Evolutionary conservation across 371 early-diverging fungal species (phyloP).

Genomic region (Haplosporangium sp.): DNA sequence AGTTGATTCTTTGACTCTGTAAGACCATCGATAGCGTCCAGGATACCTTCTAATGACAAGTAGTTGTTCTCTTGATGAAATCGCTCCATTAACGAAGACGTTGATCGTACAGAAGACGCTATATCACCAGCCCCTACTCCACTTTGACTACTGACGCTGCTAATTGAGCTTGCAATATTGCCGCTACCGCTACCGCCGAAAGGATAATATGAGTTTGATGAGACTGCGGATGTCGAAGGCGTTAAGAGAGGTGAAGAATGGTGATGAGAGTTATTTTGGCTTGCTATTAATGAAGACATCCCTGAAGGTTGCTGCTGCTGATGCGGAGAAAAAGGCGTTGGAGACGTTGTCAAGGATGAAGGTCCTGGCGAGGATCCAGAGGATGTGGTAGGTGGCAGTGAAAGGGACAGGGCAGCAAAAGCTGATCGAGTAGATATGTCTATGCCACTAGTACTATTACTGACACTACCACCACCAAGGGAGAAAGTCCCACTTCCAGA

Average conservation of each 20-base stretch:
- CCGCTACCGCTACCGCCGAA: background rate
- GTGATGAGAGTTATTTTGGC: slow-evolving; percentile 4
- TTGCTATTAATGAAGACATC: slow-evolving; percentile 12
- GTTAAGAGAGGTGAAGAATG: slow-evolving; percentile 4
- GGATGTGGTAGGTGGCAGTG: slow-evolving; percentile 6
- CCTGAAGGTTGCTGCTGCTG: background rate
- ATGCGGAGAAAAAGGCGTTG: background rate
- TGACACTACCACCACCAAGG: background rate
- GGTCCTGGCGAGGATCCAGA: slow-evolving; percentile 2
- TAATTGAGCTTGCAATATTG: slow-evolving; percentile 1
- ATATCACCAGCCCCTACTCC: slow-evolving; percentile 9
- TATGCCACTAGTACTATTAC: background rate
- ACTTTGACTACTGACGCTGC: slow-evolving; percentile 13
- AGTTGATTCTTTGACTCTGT: slow-evolving; percentile 37
- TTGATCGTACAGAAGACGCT: slow-evolving; percentile 33
- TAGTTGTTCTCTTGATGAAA: slow-evolving; percentile 46
- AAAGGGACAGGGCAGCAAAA: slow-evolving; percentile 21
- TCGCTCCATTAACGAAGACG: slow-evolving; percentile 47
- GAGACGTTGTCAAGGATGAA: slow-evolving; percentile 7
- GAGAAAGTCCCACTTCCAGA: background rate
- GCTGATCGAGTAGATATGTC: slow-evolving; percentile 20
- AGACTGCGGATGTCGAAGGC: background rate
- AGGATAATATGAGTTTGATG: slow-evolving; percentile 1
- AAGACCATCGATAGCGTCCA: slow-evolving; percentile 47
- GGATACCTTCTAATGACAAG: slow-evolving; percentile 45